Conservation (phyloP, 2,329 filamentous ascomycete species). For the Xylariaceae sp. region DNA sequence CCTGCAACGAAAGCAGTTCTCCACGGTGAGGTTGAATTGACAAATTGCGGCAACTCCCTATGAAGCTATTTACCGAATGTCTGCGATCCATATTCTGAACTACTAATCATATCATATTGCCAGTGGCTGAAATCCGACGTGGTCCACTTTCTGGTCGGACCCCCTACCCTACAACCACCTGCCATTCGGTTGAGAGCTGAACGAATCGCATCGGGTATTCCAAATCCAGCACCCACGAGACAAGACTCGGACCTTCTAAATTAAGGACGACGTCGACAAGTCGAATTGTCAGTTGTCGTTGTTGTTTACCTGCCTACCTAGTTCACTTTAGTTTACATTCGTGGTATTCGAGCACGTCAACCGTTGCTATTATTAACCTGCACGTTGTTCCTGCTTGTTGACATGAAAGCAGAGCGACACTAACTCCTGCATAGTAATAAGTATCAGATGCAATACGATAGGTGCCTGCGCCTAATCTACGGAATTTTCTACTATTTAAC, state of each 20-base stretch:
- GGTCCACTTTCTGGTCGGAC: not conserved
- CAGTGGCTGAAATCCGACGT: not conserved
- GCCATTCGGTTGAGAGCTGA: not conserved
- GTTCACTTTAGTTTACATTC: not conserved
- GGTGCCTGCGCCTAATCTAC: too few species aligned
- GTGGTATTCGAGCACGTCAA: too few species aligned
- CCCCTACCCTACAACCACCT: not conserved
- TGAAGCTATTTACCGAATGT: not conserved
- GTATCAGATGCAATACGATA: too few species aligned
- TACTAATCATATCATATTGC: not conserved
- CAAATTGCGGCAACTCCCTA: not conserved
- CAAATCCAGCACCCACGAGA: slow-evolving; percentile 10
- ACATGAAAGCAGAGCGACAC: too few species aligned
- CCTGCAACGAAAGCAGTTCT: not conserved
- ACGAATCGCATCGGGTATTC: slow-evolving; percentile 12
- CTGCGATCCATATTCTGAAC: not conserved
- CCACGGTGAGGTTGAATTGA: not conserved
- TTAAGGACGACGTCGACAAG: slow-evolving; percentile 7
- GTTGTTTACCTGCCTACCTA: slow-evolving; percentile 2
- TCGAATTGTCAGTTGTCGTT: slow-evolving; percentile 7
- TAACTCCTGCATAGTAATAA: too few species aligned
- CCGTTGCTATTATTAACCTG: too few species aligned
- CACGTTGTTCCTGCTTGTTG: too few species aligned
- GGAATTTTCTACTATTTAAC: too few species aligned
- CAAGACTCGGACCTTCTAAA: slow-evolving; percentile 16